phyloP scores from a whole-genome alignment of 1,284 basidiomycete genomes.

The Anthracocystis setariae region DNA sequence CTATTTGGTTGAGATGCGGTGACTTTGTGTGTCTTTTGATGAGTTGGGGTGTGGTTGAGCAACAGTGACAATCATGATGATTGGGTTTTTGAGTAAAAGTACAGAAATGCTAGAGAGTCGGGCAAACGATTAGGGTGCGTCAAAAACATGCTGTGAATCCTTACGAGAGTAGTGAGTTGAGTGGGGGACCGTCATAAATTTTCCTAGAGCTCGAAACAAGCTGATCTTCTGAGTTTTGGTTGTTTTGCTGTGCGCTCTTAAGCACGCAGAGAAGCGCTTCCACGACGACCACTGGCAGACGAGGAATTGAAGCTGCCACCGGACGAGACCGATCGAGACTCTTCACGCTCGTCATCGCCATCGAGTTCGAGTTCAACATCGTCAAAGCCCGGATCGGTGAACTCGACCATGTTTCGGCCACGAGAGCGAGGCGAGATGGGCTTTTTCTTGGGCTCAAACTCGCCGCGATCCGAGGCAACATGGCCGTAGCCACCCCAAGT shows the following conservation, averaged over 20 bases:
- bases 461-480: constrained; percentile 27
- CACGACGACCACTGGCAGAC: constrained; percentile 8
- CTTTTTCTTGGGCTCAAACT: constrained; percentile 10
- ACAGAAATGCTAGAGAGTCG: not conserved
- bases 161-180: constrained; percentile 12
- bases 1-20: constrained; percentile 1
- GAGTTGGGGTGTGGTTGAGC: not conserved
- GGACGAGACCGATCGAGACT: constrained; percentile 29
- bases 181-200: too few relatives aligned
- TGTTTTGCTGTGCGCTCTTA: constrained; percentile 7
- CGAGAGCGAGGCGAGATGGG: constrained; percentile 9
- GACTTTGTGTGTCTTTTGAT: not conserved
- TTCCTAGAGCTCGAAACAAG: too few relatives aligned
- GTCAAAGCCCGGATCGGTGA: constrained; percentile 51
- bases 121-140: constrained; percentile 9
- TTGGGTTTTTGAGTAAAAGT: not conserved
- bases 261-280: constrained; percentile 18
- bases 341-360: constrained; percentile 43
- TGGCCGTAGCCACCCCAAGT: constrained; percentile 50
- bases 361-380: constrained; percentile 58
- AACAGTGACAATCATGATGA: not conserved
- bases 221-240: constrained; percentile 1
- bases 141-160: too few relatives aligned
- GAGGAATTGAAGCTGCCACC: constrained; percentile 29
- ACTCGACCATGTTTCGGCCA: constrained; percentile 15